Evolutionary conservation across 75 land plant species (phyloP).

Genomic region (Picea glauca): DNA sequence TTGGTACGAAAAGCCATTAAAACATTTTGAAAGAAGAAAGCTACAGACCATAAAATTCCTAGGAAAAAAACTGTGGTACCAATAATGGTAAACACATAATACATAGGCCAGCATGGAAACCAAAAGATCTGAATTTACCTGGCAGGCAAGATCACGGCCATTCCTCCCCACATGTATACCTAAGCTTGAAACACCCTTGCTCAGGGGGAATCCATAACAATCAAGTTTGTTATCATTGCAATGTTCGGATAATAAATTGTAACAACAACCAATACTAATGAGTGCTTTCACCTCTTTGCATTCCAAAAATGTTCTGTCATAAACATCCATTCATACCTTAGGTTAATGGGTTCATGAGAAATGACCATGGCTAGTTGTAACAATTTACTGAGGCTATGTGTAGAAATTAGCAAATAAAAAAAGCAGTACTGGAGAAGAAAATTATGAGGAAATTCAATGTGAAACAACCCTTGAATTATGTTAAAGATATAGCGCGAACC

Average conservation of each 20-base stretch:
- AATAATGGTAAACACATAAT: not conserved
- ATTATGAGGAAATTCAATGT: not conserved
- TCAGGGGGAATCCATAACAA: constrained; percentile 76
- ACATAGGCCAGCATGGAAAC: not conserved
- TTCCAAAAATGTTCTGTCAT: constrained; percentile 69
- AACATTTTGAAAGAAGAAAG: not conserved
- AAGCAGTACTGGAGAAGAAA: not conserved
- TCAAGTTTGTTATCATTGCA: not conserved
- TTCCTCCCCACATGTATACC: constrained; percentile 59
- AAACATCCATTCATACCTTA: constrained; percentile 7
- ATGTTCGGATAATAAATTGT: constrained; percentile 77
- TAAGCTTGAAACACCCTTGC: constrained; percentile 44
- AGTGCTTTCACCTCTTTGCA: constrained; percentile 72
- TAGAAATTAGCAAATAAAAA: not conserved
- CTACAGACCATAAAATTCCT: not conserved
- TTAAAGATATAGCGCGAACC: not conserved
- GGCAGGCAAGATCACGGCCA: constrained; percentile 94
- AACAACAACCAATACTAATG: constrained; percentile 88
- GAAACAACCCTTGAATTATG: not conserved
- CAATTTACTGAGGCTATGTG: not conserved
- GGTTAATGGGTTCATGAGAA: constrained; percentile 2
- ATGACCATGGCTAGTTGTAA: not conserved
- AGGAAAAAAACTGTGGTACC: not conserved
- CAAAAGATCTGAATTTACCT: constrained; percentile 34
- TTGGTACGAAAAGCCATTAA: not conserved